Evolutionary conservation across 2,329 filamentous ascomycete genomes (phyloP).

Genomic region (Byssochlamys sp.): DNA sequence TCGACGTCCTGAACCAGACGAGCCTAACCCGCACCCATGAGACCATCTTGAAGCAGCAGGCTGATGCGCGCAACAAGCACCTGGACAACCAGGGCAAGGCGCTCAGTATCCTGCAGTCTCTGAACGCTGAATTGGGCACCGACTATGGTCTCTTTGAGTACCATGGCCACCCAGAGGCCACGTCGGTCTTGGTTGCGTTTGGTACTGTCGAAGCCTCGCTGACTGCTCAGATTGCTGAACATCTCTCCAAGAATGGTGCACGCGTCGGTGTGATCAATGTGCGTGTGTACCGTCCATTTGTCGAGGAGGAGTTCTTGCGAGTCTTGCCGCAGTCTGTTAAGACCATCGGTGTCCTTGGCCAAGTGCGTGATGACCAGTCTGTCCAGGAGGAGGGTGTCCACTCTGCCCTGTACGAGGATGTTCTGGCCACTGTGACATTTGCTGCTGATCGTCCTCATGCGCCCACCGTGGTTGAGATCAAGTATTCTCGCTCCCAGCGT

Average conservation of each 20-base stretch:
- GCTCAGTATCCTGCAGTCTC: constrained; percentile 58
- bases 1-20: constrained; percentile 67
- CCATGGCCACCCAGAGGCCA: constrained; percentile 67
- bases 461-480: constrained; percentile 68
- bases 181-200: constrained; percentile 80
- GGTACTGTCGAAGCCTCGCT: constrained; percentile 84
- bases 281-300: constrained; percentile 85
- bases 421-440: constrained; percentile 75
- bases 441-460: constrained; percentile 54
- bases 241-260: constrained; percentile 61
- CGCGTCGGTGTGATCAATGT: constrained; percentile 85
- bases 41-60: constrained; percentile 53
- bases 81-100: constrained; percentile 63
- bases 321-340: constrained; percentile 65
- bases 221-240: constrained; percentile 66
- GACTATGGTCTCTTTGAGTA: constrained; percentile 93
- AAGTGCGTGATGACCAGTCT: constrained; percentile 64
- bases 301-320: constrained; percentile 85
- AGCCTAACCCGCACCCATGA: constrained; percentile 62
- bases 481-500: constrained; percentile 67
- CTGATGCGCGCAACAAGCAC: constrained; percentile 57
- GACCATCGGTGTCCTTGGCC: constrained; percentile 76
- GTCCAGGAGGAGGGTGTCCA: constrained; percentile 66
- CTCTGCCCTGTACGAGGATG: constrained; percentile 85
- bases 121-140: constrained; percentile 88